Base-by-base conservation (phyloP, 169 alveolate species). In the Eimeria necatrix region DNA sequence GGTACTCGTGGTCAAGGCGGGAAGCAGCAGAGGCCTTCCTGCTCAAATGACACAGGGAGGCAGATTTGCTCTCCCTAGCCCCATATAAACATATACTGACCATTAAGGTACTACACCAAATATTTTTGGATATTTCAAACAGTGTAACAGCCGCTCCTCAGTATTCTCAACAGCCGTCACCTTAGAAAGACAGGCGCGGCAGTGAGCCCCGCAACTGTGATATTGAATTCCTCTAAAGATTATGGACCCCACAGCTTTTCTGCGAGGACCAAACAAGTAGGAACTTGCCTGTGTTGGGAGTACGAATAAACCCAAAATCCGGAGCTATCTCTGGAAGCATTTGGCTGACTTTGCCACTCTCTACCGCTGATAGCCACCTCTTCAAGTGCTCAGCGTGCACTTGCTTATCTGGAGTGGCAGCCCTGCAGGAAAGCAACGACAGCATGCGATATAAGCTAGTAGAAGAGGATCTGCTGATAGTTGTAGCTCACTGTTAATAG, bases 371-470 rank as follows among this genome's bases (percentile, higher is more conserved):
- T 3, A 60, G 92, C 61, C 56, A 56, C 64, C 20, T 22, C 32
- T 61, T 16, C 41, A 85, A 46, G 51, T 85, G 92, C 49, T 85
- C 92, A 24, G 16, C 60, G 49, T 85, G 92, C 24, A 26, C 70
- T 60, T n/a, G 61, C 7, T 12, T 85, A 85, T 85, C 92, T 4
- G 92, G 92, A 60, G 92, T 60, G 24, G 80, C 92, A 5, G 92
- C 81, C n/a, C 92, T 85, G 92, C 80, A 60, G 16, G 92, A 59
- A 60, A 8, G 73, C 71, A 56, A 52, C 53, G 52, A 46, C 22
- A 18, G 16, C 53, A 32, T 32, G 41, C 41, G 41, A 32, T 32
- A 18, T 18, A 56, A 56, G 12, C 68, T 56, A 18, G 20, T 56
- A 56, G 22, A 56, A 10, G 22, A 4, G 24, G 22, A 73, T 1